phyloP scores from a whole-genome alignment of 2,329 filamentous ascomycete genomes.

The Xylaria sp. region DNA sequence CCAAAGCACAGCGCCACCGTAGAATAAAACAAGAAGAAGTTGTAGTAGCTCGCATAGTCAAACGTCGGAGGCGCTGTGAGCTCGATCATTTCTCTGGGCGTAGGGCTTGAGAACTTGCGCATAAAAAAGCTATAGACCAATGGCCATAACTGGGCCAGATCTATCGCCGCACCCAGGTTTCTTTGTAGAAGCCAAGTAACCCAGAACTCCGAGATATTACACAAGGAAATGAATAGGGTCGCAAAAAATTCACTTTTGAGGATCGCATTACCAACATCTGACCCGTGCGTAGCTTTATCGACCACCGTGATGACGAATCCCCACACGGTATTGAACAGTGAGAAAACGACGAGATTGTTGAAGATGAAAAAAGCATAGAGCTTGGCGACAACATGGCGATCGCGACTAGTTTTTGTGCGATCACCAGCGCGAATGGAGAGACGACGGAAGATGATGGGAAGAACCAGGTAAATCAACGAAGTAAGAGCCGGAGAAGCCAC shows the following conservation, averaged over 20 bases:
- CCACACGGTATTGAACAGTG: conserved; percentile 87
- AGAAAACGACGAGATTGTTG: conserved; percentile 96
- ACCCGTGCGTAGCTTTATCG: conserved; percentile 63
- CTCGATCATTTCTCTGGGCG: conserved; percentile 90
- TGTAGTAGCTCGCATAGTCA: conserved; percentile 97
- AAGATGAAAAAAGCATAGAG: conserved; percentile 97
- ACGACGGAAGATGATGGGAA: conserved; percentile 91
- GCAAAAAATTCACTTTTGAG: conserved; percentile 69
- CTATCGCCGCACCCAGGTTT: conserved; percentile 91
- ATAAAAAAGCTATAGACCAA: conserved; percentile 86
- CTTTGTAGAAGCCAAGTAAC: conserved; percentile 92
- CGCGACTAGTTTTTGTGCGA: conserved; percentile 89
- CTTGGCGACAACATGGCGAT: conserved; percentile 89
- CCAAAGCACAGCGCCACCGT: conserved; percentile 89
- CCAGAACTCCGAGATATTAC: conserved; percentile 89
- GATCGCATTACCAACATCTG: conserved; percentile 76
- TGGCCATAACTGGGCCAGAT: conserved; percentile 88
- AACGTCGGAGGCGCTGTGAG: conserved; percentile 92
- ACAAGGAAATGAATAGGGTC: conserved; percentile 78
- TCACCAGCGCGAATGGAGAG: conserved; percentile 87
- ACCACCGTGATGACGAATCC: conserved; percentile 75
- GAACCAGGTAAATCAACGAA: conserved; percentile 84
- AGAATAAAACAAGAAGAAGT: conserved; percentile 95
- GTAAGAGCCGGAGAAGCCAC: conserved; percentile 88
- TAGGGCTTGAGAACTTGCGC: conserved; percentile 86